Base-by-base conservation (phyloP, 352 stramenopile genomes). In the Globisporangium nunn region DNA sequence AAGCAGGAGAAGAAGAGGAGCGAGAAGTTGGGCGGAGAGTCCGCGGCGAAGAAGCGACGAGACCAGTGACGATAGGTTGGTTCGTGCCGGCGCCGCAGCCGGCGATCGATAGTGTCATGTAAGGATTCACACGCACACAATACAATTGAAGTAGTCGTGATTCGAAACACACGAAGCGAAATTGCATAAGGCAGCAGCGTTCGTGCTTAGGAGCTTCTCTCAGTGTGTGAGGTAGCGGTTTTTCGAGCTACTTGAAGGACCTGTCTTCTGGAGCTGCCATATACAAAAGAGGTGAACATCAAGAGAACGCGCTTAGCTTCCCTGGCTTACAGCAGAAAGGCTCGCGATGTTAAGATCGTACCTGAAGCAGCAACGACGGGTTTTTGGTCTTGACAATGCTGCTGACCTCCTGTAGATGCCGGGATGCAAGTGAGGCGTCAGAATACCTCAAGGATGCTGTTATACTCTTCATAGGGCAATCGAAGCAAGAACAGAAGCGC, bases 331-430 rank as follows among this genome's bases (percentile, higher is more conserved):
- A 18, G 50, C 23, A 31, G 53, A 50, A 49, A 33, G 39, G 51
- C 4, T 17, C 30, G 14, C n/a, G 3, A 35, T 17, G 0, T 7
- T 31, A 6, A 28, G 53, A 30, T 4, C 10, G 40, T 61, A 98
- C 78, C 79, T 98, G 92, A 41, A 97, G 66, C 56, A 98, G 61
- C 58, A 98, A 70, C 41, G 84, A 97, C 43, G 92, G 91, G 59
- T 98, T 98, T 63, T 98, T 97, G 46, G 93, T 86, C 69, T 98
- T 97, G 58, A 98, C 88, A 45, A 98, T 91, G 59, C 88, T 97
- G 69, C 97, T 96, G 30, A 97, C 88, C 57, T 98, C 93, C 71
- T 93, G 56, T 17, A 44, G 7, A 33, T 40, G 3, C 15, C 30
- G 4, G 2, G 10, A 44, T 3, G 15, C 3, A 35, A 4, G 12